phyloP scores from a whole-genome alignment of 2,329 filamentous ascomycete species.

The Zymoseptoria ardabiliae region DNA sequence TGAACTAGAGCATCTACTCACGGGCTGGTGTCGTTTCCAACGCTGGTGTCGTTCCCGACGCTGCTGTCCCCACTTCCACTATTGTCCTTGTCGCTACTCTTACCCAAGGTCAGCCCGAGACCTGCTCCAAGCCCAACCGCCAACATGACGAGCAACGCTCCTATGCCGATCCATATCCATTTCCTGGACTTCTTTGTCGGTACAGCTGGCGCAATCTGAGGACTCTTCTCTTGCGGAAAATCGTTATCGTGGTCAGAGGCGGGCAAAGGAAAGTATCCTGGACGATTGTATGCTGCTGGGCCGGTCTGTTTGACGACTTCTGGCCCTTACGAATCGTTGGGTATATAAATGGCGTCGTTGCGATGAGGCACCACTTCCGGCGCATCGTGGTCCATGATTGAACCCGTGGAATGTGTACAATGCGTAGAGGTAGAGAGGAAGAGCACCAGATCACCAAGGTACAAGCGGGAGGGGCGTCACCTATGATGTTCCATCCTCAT shows the following conservation, averaged over 20 bases:
- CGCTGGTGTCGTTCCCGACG: neutral
- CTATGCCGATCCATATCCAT: constrained; percentile 6
- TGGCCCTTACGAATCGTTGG: constrained; percentile 1
- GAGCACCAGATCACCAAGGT: neutral
- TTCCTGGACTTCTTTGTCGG: neutral
- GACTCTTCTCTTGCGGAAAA: neutral
- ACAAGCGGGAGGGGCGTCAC: too few species aligned
- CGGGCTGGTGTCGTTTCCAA: neutral
- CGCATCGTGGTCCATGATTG: neutral
- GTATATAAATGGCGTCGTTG: constrained; percentile 1
- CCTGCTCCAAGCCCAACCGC: constrained; percentile 8
- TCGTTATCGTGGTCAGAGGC: neutral
- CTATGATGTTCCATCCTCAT: neutral
- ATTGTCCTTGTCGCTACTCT: neutral
- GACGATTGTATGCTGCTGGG: neutral
- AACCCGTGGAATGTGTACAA: neutral
- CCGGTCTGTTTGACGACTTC: neutral
- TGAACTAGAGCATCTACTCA: neutral
- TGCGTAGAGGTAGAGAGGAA: neutral
- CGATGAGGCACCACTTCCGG: neutral
- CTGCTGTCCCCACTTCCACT: neutral
- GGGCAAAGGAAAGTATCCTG: neutral
- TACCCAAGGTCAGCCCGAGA: constrained; percentile 4
- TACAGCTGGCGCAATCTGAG: neutral
- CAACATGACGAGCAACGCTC: constrained; percentile 1